Percentiles rank a stretch among this genome's conserved stretches.
Evolutionary conservation across 2,329 filamentous ascomycete genomes (phyloP).

Genomic region (Pyrenochaeta sp.): DNA sequence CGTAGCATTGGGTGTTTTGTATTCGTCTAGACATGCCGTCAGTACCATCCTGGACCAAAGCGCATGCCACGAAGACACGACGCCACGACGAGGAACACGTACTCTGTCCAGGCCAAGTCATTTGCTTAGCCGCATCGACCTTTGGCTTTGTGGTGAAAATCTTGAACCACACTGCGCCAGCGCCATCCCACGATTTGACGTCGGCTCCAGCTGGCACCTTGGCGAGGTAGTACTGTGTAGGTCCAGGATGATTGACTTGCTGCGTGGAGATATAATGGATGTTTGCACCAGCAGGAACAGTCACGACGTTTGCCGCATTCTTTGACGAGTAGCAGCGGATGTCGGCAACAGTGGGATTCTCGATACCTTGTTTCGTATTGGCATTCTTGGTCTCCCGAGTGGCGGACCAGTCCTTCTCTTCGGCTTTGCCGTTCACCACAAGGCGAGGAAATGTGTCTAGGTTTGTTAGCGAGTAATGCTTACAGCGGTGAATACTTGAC

Average conservation of each 20-base stretch:
- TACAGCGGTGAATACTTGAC: background rate
- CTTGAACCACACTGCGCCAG: constrained; percentile 41
- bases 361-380: constrained; percentile 40
- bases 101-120: constrained; percentile 44
- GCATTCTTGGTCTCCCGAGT: constrained; percentile 40
- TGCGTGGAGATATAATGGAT: constrained; percentile 42
- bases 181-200: constrained; percentile 38
- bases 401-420: constrained; percentile 37
- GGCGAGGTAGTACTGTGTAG: constrained; percentile 42
- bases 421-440: constrained; percentile 33
- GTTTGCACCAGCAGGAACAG: constrained; percentile 35
- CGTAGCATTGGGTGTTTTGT: constrained; percentile 43
- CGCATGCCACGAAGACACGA: background rate
- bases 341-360: constrained; percentile 34
- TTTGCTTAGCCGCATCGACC: constrained; percentile 36
- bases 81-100: constrained; percentile 1
- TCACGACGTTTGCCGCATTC: constrained; percentile 30
- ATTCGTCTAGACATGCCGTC: constrained; percentile 26
- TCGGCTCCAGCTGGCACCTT: constrained; percentile 34
- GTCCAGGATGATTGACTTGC: constrained; percentile 43
- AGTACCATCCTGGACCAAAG: background rate
- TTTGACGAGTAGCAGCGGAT: constrained; percentile 38
- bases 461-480: background rate
- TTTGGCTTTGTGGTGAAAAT: constrained; percentile 37
- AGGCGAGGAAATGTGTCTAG: constrained; percentile 40